A percentile compares a stretch with the other conserved stretches of the same genome.
phyloP scores from a whole-genome alignment of 306 rosid genomes.

The Pyrus communis region DNA sequence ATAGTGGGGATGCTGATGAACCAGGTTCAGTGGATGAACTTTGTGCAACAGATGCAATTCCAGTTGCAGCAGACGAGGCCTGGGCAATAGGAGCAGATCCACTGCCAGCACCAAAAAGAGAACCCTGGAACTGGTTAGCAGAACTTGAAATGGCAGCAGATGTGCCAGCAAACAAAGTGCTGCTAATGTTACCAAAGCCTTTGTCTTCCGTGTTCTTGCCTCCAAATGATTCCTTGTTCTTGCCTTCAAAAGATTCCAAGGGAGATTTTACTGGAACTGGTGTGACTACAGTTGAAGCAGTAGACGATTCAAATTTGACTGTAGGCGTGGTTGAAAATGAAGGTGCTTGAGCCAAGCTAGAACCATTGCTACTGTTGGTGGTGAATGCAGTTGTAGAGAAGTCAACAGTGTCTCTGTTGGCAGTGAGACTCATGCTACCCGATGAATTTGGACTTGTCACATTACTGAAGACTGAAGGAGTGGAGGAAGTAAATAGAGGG shows the following conservation, averaged over 20 bases:
- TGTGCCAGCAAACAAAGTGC: conserved; percentile 26
- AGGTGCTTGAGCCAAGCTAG: conserved; percentile 16
- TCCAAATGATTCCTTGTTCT: conserved; percentile 29
- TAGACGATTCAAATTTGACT: conserved; percentile 39
- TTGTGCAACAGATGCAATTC: conserved; percentile 38
- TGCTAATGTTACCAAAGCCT: conserved; percentile 29
- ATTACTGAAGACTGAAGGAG: conserved; percentile 18
- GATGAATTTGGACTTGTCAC: conserved; percentile 36
- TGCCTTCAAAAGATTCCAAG: conserved; percentile 26
- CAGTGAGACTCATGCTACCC: conserved; percentile 20
- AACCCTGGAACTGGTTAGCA: conserved; percentile 32
- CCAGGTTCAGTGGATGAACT: conserved; percentile 41
- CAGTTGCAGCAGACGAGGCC: conserved; percentile 34
- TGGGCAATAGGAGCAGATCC: conserved; percentile 31
- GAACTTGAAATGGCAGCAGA: conserved; percentile 10
- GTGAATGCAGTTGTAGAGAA: conserved; percentile 6
- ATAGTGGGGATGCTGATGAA: conserved; percentile 41
- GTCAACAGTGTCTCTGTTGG: not conserved
- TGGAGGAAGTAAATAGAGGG: conserved; percentile 31
- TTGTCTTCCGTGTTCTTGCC: conserved; percentile 37
- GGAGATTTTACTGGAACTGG: conserved; percentile 23
- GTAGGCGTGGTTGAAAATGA: conserved; percentile 15
- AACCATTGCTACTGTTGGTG: conserved; percentile 14
- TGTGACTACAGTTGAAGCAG: conserved; percentile 20
- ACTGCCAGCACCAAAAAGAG: conserved; percentile 13